phyloP scores from a whole-genome alignment of 2,329 filamentous ascomycete genomes.

The Hypoxylon sp. region DNA sequence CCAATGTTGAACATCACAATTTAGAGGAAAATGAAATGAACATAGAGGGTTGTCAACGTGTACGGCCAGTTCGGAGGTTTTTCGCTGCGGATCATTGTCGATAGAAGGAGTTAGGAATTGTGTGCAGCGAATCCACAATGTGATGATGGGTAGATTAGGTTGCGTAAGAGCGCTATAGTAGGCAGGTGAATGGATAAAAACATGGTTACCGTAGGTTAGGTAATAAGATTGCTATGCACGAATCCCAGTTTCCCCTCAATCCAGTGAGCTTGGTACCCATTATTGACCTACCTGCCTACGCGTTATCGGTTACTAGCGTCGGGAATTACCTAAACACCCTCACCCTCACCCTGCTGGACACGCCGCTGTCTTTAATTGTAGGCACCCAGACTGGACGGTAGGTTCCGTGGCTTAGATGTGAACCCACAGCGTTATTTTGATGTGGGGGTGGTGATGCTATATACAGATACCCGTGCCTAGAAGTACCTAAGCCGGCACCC shows the following conservation, averaged over 20 bases:
- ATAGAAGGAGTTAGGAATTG: background rate
- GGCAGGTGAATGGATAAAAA: constrained; percentile 1
- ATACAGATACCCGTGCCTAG: background rate
- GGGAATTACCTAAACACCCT: background rate
- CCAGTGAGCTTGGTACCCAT: background rate
- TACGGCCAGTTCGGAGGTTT: background rate
- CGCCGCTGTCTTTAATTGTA: background rate
- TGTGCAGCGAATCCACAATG: background rate
- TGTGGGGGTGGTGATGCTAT: constrained; percentile 1
- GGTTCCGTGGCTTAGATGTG: background rate
- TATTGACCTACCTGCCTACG: background rate
- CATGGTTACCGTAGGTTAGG: constrained; percentile 1
- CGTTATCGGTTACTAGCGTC: background rate
- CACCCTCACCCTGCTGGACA: background rate
- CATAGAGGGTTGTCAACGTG: constrained; percentile 8
- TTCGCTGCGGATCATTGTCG: background rate
- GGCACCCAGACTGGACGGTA: background rate
- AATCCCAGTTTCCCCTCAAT: constrained; percentile 14
- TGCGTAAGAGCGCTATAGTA: constrained; percentile 1
- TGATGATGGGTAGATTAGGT: background rate
- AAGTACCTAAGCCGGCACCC: no score
- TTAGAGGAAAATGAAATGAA: constrained; percentile 23
- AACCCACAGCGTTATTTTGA: background rate
- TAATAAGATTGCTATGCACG: constrained; percentile 10
- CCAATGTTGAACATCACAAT: constrained; percentile 16